phyloP scores from a whole-genome alignment of 495 filamentous ascomycete species.

The Xylaria intraflava region DNA sequence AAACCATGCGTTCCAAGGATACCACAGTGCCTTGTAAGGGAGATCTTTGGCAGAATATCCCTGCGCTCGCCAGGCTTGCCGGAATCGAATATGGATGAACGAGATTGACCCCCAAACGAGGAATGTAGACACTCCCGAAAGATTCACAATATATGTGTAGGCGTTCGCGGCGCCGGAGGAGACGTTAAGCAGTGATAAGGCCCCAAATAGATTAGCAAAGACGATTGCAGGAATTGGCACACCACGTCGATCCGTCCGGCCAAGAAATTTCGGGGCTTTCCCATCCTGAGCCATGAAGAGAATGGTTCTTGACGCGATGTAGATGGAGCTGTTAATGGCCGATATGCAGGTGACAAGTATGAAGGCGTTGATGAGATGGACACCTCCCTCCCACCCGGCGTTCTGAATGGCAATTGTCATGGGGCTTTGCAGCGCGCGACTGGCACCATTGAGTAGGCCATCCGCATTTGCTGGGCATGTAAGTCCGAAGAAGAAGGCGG shows the following conservation, averaged over 20 bases:
- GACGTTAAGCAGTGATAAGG: conserved; percentile 60
- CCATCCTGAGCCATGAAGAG: conserved; percentile 59
- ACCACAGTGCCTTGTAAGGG: conserved; percentile 53
- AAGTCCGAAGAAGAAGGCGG: conserved; percentile 64
- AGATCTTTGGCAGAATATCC: conserved; percentile 46
- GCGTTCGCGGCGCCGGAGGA: conserved; percentile 52
- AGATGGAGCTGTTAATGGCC: conserved; percentile 64
- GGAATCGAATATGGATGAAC: conserved; percentile 63
- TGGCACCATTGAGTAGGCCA: conserved; percentile 42
- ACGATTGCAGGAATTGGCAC: conserved; percentile 60
- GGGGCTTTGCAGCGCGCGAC: conserved; percentile 45
- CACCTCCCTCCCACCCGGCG: conserved; percentile 47
- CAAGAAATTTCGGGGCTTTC: conserved; percentile 61
- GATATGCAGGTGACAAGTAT: conserved; percentile 63
- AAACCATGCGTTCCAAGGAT: conserved; percentile 58
- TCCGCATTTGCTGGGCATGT: conserved; percentile 45
- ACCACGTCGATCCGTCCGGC: conserved; percentile 54
- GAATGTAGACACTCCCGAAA: conserved; percentile 54
- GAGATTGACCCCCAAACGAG: conserved; percentile 61
- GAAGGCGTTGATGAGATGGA: conserved; percentile 64
- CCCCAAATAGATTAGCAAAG: conserved; percentile 57
- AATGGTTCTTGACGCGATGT: conserved; percentile 59
- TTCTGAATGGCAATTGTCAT: conserved; percentile 57
- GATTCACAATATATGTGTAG: conserved; percentile 45
- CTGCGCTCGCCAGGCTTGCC: conserved; percentile 49